phyloP scores from a whole-genome alignment of 2,329 filamentous ascomycete species.

The Fusarium haematococcum region DNA sequence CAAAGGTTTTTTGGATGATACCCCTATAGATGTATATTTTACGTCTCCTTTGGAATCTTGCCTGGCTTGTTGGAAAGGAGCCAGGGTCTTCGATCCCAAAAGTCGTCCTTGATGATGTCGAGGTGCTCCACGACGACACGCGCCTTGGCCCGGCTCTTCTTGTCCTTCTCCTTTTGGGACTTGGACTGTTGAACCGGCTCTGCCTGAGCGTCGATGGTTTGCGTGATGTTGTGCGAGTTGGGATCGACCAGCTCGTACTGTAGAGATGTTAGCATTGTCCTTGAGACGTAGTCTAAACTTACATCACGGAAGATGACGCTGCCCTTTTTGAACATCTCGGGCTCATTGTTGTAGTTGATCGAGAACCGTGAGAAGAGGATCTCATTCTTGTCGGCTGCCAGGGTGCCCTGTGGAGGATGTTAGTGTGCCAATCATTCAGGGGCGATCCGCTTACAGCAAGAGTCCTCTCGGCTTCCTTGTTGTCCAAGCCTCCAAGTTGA shows the following conservation, averaged over 20 bases:
- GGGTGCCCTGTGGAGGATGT: slow-evolving; percentile 72
- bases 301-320: slow-evolving; percentile 89
- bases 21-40: slow-evolving; percentile 45
- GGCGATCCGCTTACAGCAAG: slow-evolving; percentile 70
- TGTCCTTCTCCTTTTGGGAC: slow-evolving; percentile 85
- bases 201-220: slow-evolving; percentile 61
- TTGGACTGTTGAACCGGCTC: slow-evolving; percentile 73
- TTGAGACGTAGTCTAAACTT: slow-evolving; percentile 44
- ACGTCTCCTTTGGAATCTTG: slow-evolving; percentile 72
- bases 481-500: slow-evolving; percentile 78
- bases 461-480: slow-evolving; percentile 82
- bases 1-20: slow-evolving; percentile 45
- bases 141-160: slow-evolving; percentile 84
- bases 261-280: slow-evolving; percentile 37
- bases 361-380: slow-evolving; percentile 89
- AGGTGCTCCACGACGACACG: slow-evolving; percentile 84
- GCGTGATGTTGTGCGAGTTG: slow-evolving; percentile 57
- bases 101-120: slow-evolving; percentile 95
- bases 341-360: slow-evolving; percentile 98
- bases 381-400: slow-evolving; percentile 93
- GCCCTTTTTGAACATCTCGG: slow-evolving; percentile 92
- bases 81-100: slow-evolving; percentile 92
- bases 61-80: slow-evolving; percentile 80
- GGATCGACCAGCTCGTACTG: slow-evolving; percentile 80
- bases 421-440: slow-evolving; percentile 12